phyloP scores from a whole-genome alignment of 106 monocot species.

The Vanilla planifolia region DNA sequence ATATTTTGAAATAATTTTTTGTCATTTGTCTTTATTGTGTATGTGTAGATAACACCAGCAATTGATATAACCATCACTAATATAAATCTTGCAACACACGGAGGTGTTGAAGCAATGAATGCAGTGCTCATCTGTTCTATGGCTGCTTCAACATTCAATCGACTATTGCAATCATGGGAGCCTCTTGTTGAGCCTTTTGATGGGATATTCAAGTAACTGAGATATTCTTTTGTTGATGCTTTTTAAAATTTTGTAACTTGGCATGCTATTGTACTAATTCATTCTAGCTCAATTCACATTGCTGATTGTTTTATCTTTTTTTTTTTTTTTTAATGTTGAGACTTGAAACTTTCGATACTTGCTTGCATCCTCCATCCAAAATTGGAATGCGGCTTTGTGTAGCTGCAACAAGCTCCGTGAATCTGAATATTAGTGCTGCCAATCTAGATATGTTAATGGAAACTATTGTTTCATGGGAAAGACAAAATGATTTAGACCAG shows the following conservation, averaged over 20 bases:
- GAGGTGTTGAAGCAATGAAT: slow-evolving; percentile 70
- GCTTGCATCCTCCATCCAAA: slow-evolving; percentile 40
- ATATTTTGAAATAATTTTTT: too few relatives aligned
- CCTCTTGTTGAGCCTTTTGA: slow-evolving; percentile 97
- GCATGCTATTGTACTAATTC: too few relatives aligned
- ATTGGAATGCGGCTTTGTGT: slow-evolving; percentile 74
- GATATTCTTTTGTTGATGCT: neutral
- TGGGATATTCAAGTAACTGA: slow-evolving; percentile 90
- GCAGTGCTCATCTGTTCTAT: slow-evolving; percentile 88
- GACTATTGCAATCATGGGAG: slow-evolving; percentile 94
- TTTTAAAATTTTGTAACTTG: too few relatives aligned
- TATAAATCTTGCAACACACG: slow-evolving; percentile 85
- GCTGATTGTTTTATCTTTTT: neutral
- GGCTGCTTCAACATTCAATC: slow-evolving; percentile 95
- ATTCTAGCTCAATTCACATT: too few relatives aligned
- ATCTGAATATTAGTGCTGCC: slow-evolving; percentile 76
- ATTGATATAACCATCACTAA: slow-evolving; percentile 72
- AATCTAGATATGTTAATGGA: slow-evolving; percentile 72
- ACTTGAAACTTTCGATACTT: slow-evolving; percentile 75
- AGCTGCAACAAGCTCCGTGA: slow-evolving; percentile 68
- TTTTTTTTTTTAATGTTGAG: slow-evolving; percentile 28
- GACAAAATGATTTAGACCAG: slow-evolving; percentile 45
- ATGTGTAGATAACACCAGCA: slow-evolving; percentile 70
- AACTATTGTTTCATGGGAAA: slow-evolving; percentile 62
- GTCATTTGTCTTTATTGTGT: neutral